phyloP scores from a whole-genome alignment of 495 filamentous ascomycete genomes.

The Trichoderma erinaceum region DNA sequence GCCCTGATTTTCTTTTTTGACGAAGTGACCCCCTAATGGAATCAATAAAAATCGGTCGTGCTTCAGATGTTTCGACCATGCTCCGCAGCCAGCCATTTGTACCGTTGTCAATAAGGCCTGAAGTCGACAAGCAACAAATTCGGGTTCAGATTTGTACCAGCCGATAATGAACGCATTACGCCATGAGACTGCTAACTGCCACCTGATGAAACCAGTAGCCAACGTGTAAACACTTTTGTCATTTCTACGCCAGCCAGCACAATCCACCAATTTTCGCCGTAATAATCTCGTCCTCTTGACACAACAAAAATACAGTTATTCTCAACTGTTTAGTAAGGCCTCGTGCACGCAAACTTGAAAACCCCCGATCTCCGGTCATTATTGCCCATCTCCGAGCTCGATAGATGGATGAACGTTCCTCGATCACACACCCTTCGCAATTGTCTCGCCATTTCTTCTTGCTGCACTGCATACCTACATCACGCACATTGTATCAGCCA shows the following conservation, averaged over 20 bases:
- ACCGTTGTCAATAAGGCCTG: background rate
- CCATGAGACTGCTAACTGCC: conserved; percentile 2
- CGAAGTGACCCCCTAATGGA: conserved; percentile 4
- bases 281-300: background rate
- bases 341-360: background rate
- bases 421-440: background rate
- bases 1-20: background rate
- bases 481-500: background rate
- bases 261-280: background rate
- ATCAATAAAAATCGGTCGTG: background rate
- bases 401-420: background rate
- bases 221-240: background rate
- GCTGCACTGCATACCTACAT: background rate
- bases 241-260: background rate
- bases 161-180: background rate
- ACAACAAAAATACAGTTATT: background rate
- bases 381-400: background rate
- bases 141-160: background rate
- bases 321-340: background rate
- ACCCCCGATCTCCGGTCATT: background rate
- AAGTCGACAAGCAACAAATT: background rate
- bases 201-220: conserved; percentile 4
- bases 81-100: background rate
- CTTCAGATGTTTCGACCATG: background rate
- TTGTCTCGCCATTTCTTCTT: background rate